These are phyloP conservation scores for Lippia alba DNA, from an alignment of 305 asterid species.

Conservation along the genomic window DNA sequence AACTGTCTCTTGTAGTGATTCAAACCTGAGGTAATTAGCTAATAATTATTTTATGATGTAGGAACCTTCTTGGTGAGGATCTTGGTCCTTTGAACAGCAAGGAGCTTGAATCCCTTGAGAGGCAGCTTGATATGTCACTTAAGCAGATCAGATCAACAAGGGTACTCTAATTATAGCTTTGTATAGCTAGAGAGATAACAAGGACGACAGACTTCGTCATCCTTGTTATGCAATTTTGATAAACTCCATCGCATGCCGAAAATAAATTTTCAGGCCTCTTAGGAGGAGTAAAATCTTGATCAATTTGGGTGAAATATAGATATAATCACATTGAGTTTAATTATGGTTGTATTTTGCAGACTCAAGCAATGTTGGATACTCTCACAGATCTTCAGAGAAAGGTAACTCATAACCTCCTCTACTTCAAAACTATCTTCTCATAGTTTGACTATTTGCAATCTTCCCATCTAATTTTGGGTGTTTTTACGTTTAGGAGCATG, in stretches of 20 bases:
- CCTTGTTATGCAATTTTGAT: too few species aligned
- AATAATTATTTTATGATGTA: conserved; percentile 24
- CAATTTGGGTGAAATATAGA: too few species aligned
- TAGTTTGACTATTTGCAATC: neutral
- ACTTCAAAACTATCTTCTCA: neutral
- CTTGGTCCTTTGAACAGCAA: conserved; percentile 90
- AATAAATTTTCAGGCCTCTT: too few species aligned
- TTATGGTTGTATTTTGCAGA: conserved; percentile 49
- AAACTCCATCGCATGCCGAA: too few species aligned
- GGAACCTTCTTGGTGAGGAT: conserved; percentile 95
- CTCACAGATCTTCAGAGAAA: conserved; percentile 79
- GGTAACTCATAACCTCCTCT: conserved; percentile 37
- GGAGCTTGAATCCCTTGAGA: conserved; percentile 92
- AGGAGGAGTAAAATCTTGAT: too few species aligned
- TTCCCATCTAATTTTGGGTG: conserved; percentile 26
- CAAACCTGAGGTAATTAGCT: neutral
- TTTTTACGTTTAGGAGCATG: conserved; percentile 71
- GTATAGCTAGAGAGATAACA: too few species aligned
- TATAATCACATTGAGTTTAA: too few species aligned
- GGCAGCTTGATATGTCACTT: conserved; percentile 88
- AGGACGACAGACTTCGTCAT: too few species aligned
- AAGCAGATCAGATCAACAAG: conserved; percentile 95
- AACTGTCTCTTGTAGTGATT: too few species aligned
- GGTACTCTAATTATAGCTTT: conserved; percentile 41
- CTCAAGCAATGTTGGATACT: conserved; percentile 86